A percentile compares a stretch with the other conserved stretches of the same genome.
These are phyloP conservation scores for Mycocalia duriaeana DNA, from an alignment of 1,284 basidiomycete genomes.

Conservation along the genomic window DNA sequence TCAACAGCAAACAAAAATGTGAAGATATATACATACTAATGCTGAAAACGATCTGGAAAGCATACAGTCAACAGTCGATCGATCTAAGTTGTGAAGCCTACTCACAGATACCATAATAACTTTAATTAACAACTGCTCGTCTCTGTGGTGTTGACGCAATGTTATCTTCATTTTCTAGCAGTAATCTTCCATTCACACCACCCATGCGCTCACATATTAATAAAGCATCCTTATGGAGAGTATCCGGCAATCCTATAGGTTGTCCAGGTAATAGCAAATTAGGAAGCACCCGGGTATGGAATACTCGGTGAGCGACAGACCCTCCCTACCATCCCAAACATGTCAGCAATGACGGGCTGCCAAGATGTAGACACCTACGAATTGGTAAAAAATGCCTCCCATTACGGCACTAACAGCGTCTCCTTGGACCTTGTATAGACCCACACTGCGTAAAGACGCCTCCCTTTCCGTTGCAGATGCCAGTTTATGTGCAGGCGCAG, in stretches of 20 bases:
- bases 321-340: slow-evolving; percentile 41
- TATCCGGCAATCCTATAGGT: slow-evolving; percentile 43
- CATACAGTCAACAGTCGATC: too few species aligned
- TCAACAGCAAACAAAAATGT: too few species aligned
- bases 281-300: slow-evolving; percentile 64
- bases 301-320: slow-evolving; percentile 54
- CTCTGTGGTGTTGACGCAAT: not conserved
- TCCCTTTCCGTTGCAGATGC: slow-evolving; percentile 20
- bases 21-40: too few species aligned
- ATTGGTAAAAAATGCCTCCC: slow-evolving; percentile 74
- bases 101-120: not conserved
- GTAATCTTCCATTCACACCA: slow-evolving; percentile 22
- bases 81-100: too few species aligned
- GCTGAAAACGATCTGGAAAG: too few species aligned
- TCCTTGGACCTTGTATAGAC: slow-evolving; percentile 73
- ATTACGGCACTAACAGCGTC: slow-evolving; percentile 71
- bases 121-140: not conserved
- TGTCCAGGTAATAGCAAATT: slow-evolving; percentile 41
- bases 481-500: slow-evolving; percentile 28
- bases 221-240: slow-evolving; percentile 46
- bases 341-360: slow-evolving; percentile 1
- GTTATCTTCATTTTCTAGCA: too few species aligned
- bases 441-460: slow-evolving; percentile 43
- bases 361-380: slow-evolving; percentile 43
- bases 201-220: slow-evolving; percentile 44